These are phyloP conservation scores for Calonectria pseudoturangicola DNA, from an alignment of 2,329 filamentous ascomycete genomes.

Conservation along the genomic window DNA sequence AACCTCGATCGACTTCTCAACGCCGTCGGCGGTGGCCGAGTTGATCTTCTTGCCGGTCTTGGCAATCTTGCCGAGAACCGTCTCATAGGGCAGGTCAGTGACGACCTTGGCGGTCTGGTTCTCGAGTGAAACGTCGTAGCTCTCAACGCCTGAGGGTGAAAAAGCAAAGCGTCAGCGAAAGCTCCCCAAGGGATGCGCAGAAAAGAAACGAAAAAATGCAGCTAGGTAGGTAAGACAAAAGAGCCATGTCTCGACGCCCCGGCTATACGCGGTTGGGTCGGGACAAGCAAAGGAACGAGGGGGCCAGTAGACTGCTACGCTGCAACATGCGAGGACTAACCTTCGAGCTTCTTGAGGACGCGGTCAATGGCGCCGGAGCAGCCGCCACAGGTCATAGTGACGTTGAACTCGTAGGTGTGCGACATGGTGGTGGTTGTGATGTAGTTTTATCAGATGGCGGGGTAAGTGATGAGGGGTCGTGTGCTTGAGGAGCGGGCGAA, in stretches of 20 bases:
- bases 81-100: conserved; percentile 84
- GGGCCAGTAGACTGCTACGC: not conserved
- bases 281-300: not conserved
- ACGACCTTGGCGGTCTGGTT: conserved; percentile 87
- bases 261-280: not conserved
- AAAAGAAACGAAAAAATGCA: not conserved
- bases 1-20: conserved; percentile 70
- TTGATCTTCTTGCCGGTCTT: conserved; percentile 97
- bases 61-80: conserved; percentile 89
- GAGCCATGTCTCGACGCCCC: not conserved
- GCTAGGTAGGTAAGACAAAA: not conserved
- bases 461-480: conserved; percentile 40
- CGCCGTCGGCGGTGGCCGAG: conserved; percentile 82
- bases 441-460: conserved; percentile 43
- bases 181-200: not conserved
- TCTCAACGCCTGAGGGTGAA: conserved; percentile 81
- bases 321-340: conserved; percentile 68
- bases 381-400: conserved; percentile 95
- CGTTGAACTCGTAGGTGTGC: conserved; percentile 96
- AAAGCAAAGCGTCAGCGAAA: conserved; percentile 16
- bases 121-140: conserved; percentile 91
- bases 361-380: conserved; percentile 96
- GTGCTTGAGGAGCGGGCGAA: conserved; percentile 22
- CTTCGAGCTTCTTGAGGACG: conserved; percentile 93
- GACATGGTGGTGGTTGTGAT: conserved; percentile 70